Percentiles rank a stretch among this genome's conserved stretches.
These are phyloP conservation scores for Podila verticillata DNA, from an alignment of 192 early-diverging fungal genomes.

Conservation along the genomic window DNA sequence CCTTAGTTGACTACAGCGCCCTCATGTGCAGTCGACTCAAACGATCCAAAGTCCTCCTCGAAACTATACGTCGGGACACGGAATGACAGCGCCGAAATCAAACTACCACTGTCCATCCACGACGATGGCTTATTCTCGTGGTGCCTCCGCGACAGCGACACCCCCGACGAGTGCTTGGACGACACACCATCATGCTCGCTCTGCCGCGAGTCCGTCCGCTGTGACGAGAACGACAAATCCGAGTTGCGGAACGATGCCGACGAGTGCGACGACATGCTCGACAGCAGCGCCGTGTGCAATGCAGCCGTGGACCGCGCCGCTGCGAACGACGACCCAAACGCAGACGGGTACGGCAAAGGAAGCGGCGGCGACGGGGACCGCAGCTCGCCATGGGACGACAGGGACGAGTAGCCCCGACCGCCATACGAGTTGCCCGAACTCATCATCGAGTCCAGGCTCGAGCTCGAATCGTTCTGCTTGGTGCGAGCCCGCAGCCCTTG, in stretches of 20 bases:
- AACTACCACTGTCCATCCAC: neutral
- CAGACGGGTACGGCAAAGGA: constrained; percentile 9
- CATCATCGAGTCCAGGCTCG: constrained; percentile 38
- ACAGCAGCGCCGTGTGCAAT: constrained; percentile 27
- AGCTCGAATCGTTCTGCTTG: constrained; percentile 26
- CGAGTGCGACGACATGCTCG: constrained; percentile 24
- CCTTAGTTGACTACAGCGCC: neutral
- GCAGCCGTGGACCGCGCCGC: constrained; percentile 33
- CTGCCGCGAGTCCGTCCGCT: neutral
- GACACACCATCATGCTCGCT: neutral
- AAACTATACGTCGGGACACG: constrained; percentile 35
- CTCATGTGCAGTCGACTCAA: neutral
- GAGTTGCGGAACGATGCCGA: constrained; percentile 19
- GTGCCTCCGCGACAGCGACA: neutral
- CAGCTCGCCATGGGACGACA: constrained; percentile 19
- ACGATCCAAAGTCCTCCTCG: constrained; percentile 15
- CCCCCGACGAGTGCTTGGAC: neutral
- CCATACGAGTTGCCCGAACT: constrained; percentile 14
- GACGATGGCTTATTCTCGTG: neutral
- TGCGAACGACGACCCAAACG: constrained; percentile 44
- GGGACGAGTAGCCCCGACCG: constrained; percentile 20
- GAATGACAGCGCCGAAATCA: constrained; percentile 8
- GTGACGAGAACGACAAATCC: constrained; percentile 33
- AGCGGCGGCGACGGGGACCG: constrained; percentile 28
- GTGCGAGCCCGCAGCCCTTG: neutral